Base-by-base conservation (phyloP, 495 filamentous ascomycete species). In the Tuber borchii region DNA sequence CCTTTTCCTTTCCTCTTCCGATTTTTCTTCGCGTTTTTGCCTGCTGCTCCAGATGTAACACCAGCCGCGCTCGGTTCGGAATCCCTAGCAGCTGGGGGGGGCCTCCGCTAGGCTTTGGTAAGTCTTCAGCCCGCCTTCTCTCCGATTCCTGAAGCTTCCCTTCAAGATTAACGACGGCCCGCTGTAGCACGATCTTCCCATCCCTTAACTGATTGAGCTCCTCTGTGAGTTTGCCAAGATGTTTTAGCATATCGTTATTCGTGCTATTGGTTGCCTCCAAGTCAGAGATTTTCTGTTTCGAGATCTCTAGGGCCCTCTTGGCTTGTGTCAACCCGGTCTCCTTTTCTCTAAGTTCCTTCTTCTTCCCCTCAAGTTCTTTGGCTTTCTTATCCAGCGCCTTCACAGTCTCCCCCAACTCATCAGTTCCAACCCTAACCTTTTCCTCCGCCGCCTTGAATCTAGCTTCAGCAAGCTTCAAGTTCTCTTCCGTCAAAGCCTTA, bases 1-100 rank as follows among this genome's bases (percentile, higher is more conserved):
- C 89, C 90, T 69, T 79, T 81, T 0, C 78, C 69, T 87, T 93
- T 97, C 87, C 95, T 97, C 87, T 95, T 97, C 83, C 95, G 95
- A 72, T 90, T 92, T 70, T 92, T 95, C 82, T 93, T 97, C 86
- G 93, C 95, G 83, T 91, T 93, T 31, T 84, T 84, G 8, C 31
- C 46, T 6, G 37, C 72, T 12, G 37, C 72, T 12, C 42, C 40
- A 0, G 48, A 43, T 22, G 73, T n/a, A 20, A 69, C 46, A 1
- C 46, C 76, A 22, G 44, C 39, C 17, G 69, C 74, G 82, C 9
- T 80, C 75, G 34, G 78, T 73, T 80, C 74, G 16, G 76, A 43
- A 31, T 82, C 84, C n/a, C 80, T 78, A 0, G 82, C 37, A 17
- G 81, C 69, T 34, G 85, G 72, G 8, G 78, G 71, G 77, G 69